phyloP scores from a whole-genome alignment of 2,329 filamentous ascomycete genomes.

The Paraphoma chrysanthemicola region DNA sequence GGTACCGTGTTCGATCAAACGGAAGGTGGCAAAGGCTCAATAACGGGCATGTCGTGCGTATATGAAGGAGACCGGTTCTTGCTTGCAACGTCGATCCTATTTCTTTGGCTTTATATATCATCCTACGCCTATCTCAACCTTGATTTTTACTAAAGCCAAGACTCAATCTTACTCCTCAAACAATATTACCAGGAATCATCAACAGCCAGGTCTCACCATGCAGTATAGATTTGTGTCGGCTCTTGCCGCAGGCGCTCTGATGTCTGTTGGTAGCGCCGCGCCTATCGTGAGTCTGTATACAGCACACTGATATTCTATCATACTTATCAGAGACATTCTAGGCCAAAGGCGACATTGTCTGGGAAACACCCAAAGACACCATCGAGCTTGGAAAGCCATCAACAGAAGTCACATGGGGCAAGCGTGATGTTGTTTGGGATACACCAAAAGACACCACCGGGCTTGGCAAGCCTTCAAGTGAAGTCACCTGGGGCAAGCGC shows the following conservation, averaged over 20 bases:
- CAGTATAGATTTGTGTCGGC: slow-evolving; percentile 36
- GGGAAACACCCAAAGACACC: slow-evolving; percentile 8
- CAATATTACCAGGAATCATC: background rate
- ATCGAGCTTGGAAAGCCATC: slow-evolving; percentile 20
- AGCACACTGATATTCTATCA: background rate
- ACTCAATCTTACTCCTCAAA: slow-evolving; percentile 1
- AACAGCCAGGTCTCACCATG: slow-evolving; percentile 16
- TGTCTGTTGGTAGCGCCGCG: slow-evolving; percentile 26
- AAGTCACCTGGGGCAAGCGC: slow-evolving; percentile 23
- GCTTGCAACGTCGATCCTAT: slow-evolving; percentile 1
- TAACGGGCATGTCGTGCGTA: slow-evolving; percentile 13
- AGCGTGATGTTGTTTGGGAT: slow-evolving; percentile 10
- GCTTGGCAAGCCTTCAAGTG: slow-evolving; percentile 17
- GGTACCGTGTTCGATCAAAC: slow-evolving; percentile 2
- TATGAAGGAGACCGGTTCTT: slow-evolving; percentile 13
- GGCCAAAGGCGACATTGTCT: slow-evolving; percentile 17
- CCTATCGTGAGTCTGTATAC: slow-evolving; percentile 26
- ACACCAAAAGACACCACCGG: slow-evolving; percentile 16
- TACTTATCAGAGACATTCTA: slow-evolving; percentile 4
- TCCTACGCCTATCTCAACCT: slow-evolving; percentile 1
- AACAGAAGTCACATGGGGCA: slow-evolving; percentile 21
- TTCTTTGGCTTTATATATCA: slow-evolving; percentile 7
- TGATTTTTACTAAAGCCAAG: slow-evolving; percentile 5
- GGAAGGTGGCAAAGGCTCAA: slow-evolving; percentile 10
- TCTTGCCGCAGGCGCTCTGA: slow-evolving; percentile 30